A percentile compares a stretch with the other conserved stretches of the same genome.
Evolutionary conservation across 164 flowering plant species (phyloP).

Genomic region (Akebia trifoliata): DNA sequence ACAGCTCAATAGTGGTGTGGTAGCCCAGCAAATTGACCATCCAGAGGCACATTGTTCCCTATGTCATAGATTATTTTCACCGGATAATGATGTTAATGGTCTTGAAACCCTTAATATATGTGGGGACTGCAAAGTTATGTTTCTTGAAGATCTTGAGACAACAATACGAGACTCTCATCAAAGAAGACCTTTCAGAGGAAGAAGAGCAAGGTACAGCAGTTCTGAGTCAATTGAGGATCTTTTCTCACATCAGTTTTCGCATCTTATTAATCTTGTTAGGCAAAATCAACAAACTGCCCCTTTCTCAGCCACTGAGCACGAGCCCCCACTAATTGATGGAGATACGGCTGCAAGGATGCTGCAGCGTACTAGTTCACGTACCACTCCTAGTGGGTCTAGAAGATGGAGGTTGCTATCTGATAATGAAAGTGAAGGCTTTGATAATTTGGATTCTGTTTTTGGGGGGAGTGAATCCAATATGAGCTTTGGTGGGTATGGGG

Average conservation of each 20-base stretch:
- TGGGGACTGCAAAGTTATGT: constrained; percentile 63
- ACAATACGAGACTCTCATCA: constrained; percentile 26
- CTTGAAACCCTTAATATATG: constrained; percentile 42
- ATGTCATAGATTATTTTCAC: constrained; percentile 42
- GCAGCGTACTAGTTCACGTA: constrained; percentile 42
- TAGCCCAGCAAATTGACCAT: constrained; percentile 23
- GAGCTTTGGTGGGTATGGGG: constrained; percentile 50
- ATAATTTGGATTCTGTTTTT: constrained; percentile 51
- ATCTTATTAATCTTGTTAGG: constrained; percentile 45
- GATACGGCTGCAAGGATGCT: constrained; percentile 27
- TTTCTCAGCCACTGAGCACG: constrained; percentile 23
- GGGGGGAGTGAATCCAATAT: constrained; percentile 70
- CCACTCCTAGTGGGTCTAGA: constrained; percentile 66
- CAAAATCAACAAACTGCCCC: constrained; percentile 35
- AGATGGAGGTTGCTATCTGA: constrained; percentile 75
- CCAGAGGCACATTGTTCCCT: constrained; percentile 37
- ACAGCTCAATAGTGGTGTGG: constrained; percentile 10
- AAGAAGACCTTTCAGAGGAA: constrained; percentile 33
- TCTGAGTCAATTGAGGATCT: constrained; percentile 62
- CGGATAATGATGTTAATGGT: constrained; percentile 33
- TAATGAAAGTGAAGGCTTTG: constrained; percentile 66
- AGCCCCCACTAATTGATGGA: constrained; percentile 29
- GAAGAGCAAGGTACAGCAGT: constrained; percentile 50
- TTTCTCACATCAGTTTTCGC: constrained; percentile 60
- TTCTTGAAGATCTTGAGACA: constrained; percentile 49